Conservation (phyloP, 805 yeast species). For the Cyberlindnera maritima region DNA sequence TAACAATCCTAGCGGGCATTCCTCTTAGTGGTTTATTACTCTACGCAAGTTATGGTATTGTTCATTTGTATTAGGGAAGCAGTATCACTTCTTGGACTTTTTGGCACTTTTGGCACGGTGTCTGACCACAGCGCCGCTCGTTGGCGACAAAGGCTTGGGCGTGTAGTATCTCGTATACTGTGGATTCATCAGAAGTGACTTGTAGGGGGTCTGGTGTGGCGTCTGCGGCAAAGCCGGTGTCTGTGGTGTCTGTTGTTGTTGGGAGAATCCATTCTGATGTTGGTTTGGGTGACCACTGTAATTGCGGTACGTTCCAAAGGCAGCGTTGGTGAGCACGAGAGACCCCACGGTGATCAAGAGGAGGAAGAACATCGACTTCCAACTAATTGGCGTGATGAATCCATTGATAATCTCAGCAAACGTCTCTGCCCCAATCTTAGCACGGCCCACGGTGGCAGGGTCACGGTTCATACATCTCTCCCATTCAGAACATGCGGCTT, state of each 20-base stretch:
- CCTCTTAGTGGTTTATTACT: too few species aligned
- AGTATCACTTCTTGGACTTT: slow-evolving; percentile 18
- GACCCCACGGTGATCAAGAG: slow-evolving; percentile 48
- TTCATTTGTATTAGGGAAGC: background rate
- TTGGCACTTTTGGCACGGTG: slow-evolving; percentile 18
- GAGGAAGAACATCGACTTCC: slow-evolving; percentile 60
- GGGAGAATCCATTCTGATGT: slow-evolving; percentile 1
- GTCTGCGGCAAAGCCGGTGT: slow-evolving; percentile 20
- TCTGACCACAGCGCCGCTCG: slow-evolving; percentile 20
- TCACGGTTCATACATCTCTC: slow-evolving; percentile 80
- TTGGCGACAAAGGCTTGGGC: slow-evolving; percentile 22
- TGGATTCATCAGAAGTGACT: slow-evolving; percentile 22
- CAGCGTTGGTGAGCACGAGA: slow-evolving; percentile 47
- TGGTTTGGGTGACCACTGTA: slow-evolving; percentile 16
- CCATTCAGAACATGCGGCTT: slow-evolving; percentile 68
- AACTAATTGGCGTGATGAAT: slow-evolving; percentile 65
- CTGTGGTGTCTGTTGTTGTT: slow-evolving; percentile 15
- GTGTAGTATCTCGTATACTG: slow-evolving; percentile 23
- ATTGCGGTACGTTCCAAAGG: slow-evolving; percentile 42
- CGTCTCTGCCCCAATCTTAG: slow-evolving; percentile 75
- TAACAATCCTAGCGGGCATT: too few species aligned
- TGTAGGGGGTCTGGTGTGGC: slow-evolving; percentile 23
- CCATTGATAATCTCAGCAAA: slow-evolving; percentile 80
- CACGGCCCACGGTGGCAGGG: slow-evolving; percentile 63
- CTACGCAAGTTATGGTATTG: too few species aligned